Percentiles rank a stretch among this genome's conserved stretches.
Evolutionary conservation across 768 basidiomycete species (phyloP).

Genomic region (Gyrodon lividus): DNA sequence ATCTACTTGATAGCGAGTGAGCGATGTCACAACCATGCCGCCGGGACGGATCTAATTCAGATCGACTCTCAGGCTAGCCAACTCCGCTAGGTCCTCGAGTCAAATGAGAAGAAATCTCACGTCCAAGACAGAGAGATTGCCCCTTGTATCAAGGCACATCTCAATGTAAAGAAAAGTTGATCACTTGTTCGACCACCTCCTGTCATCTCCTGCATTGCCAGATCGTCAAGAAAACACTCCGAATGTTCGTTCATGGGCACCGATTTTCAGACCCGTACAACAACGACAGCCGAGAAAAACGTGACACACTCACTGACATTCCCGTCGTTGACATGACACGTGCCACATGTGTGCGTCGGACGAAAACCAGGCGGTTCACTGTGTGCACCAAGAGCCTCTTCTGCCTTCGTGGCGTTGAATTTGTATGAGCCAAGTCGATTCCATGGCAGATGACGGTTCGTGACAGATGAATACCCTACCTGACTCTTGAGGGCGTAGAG

Average conservation of each 20-base stretch:
- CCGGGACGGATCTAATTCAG: conserved; percentile 51
- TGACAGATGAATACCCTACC: too few species aligned
- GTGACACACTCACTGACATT: too few species aligned
- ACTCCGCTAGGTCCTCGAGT: too few species aligned
- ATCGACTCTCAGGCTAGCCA: too few species aligned
- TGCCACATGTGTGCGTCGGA: conserved; percentile 97
- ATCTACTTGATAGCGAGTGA: background rate
- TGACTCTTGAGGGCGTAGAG: too few species aligned
- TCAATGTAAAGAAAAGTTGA: conserved; percentile 87
- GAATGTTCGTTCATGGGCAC: too few species aligned
- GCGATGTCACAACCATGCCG: conserved; percentile 57
- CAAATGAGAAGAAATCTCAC: background rate
- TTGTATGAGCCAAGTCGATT: too few species aligned
- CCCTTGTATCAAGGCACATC: conserved; percentile 79
- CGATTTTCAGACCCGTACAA: too few species aligned
- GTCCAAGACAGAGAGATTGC: conserved; percentile 34
- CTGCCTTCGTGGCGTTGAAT: conserved; percentile 83
- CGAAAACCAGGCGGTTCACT: conserved; percentile 88
- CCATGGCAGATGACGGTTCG: too few species aligned
- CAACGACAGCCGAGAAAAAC: too few species aligned
- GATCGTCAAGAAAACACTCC: conserved; percentile 56
- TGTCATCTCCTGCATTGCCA: conserved; percentile 72
- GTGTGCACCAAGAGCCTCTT: conserved; percentile 89
- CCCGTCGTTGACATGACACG: too few species aligned
- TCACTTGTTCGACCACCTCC: conserved; percentile 67